Evolutionary conservation across 768 basidiomycete species (phyloP), one percentile per base, ranked within the genome.

Genomic region (Mycena albidolilacea): DNA sequence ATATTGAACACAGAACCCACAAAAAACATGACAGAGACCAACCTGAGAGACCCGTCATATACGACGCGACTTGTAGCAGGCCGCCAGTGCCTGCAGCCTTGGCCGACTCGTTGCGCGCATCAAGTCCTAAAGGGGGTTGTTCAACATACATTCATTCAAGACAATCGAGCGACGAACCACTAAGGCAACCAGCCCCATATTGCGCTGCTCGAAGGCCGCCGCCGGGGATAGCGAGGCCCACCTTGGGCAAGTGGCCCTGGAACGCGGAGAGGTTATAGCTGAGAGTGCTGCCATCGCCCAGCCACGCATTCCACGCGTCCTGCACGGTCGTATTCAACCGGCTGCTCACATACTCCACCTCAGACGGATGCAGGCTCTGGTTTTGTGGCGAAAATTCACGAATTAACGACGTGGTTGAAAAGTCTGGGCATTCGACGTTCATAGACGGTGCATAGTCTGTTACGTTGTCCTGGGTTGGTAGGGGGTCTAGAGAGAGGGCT

Each of bases 141-240:
- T 23, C 7, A 43, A 12, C 15, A 9, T 15, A 21, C 21, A 19
- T 10, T n/a, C 46, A 48, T 46, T 46, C 17, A 6, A 37, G 41
- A 21, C 57, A 30, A 44, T 35, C 23, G 35, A 30, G 30, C 30
- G n/a, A 66, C 74, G 39, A 17, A 75, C 74, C 91, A 15, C 82
- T 85, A 21, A 92, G 76, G 64, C 88, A 86, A 10, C 86, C 92
- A 0, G 91, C 93, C 23, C 89, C 91, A 69, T 87, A 92, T 71
- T 89, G 88, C 0, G 92, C 92, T 0, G 93, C 88, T 48, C 94
- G 85, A 50, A 91, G 87, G 0, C 93, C 93, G 15, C 92, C 92
- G 3, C 94, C 94, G 30, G 91, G 90, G 11, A 93, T 82, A 1
- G 93, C 93, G 62, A 93, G 83, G 2, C 88, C 92, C 35, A 93